Evolutionary conservation across 306 rosid genomes (phyloP), one percentile per base, ranked within the genome.

Genomic region (Gillenia trifoliata): DNA sequence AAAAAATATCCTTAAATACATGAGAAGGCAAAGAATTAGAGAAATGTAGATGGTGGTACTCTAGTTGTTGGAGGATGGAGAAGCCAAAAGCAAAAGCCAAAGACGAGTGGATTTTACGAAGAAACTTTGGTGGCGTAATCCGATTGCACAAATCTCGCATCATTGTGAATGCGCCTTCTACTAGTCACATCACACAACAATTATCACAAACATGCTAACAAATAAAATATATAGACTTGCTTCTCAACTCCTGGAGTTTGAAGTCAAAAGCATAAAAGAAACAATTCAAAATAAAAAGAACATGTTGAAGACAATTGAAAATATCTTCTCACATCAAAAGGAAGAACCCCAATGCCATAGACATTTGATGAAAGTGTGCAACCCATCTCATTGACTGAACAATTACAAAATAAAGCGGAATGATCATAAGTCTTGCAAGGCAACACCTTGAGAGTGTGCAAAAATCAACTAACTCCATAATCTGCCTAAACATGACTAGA

Each of bases 261-360:
- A 75, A 19, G 70, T n/a, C 49, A 54, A 38, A 70, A 73, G 3
- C 8, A 3, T 10, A 41, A n/a, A n/a, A n/a, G n/a, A n/a, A n/a
- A n/a, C n/a, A n/a, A n/a, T n/a, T n/a, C n/a, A n/a, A n/a, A n/a
- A 41, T n/a, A 3, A 55, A 64, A 19, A 63, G 5, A 54, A 28
- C 59, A 38, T 31, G 23, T 36, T 30, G 28, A 70, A 68, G n/a
- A 64, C 41, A 10, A 11, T 62, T 66, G 40, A 61, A 29, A 71
- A 74, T 55, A 56, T 45, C 64, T 77, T 25, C 82, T 62, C 68
- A 86, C 96, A 91, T 90, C 93, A 72, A 90, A 88, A 71, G 88
- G 86, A 69, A 90, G 87, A 80, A 88, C 79, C 41, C 96, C 96
- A 17, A 90, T 91, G 70, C 87, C 80, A 77, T 90, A 88, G 43